A percentile compares a stretch with the other conserved stretches of the same genome.
These are phyloP conservation scores for Podospora conica DNA, from an alignment of 495 filamentous ascomycete genomes.

Conservation along the genomic window DNA sequence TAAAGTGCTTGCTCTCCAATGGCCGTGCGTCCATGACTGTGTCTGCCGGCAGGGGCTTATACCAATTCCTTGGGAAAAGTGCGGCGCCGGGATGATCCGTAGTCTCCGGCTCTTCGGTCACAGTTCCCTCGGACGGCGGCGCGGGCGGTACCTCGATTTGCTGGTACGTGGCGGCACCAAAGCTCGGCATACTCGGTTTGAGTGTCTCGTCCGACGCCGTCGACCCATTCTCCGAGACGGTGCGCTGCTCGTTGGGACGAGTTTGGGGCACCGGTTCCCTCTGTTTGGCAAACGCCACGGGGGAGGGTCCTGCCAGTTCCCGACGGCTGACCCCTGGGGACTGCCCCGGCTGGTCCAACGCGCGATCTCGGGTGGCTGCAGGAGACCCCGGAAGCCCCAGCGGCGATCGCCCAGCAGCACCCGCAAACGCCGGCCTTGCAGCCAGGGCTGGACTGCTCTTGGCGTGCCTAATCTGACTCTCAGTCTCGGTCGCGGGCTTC, in stretches of 20 bases:
- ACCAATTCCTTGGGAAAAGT: conserved; percentile 27
- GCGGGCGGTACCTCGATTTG: not conserved
- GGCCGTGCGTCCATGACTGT: conserved; percentile 23
- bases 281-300: conserved; percentile 6
- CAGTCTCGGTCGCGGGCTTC: conserved; percentile 7
- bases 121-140: not conserved
- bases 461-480: conserved; percentile 11
- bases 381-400: conserved; percentile 17
- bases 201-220: conserved; percentile 17
- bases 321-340: conserved; percentile 6
- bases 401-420: conserved; percentile 11
- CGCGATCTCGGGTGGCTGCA: conserved; percentile 12
- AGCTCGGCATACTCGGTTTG: not conserved
- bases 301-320: conserved; percentile 8
- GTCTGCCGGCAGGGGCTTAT: conserved; percentile 17
- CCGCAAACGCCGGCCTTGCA: conserved; percentile 8
- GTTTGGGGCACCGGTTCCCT: not conserved
- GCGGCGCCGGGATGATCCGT: conserved; percentile 28
- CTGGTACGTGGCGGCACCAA: not conserved
- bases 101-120: conserved; percentile 10
- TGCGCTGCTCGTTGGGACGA: not conserved
- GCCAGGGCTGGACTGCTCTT: conserved; percentile 14
- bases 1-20: conserved; percentile 18
- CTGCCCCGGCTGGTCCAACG: not conserved
- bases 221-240: conserved; percentile 20